Evolutionary conservation across 768 basidiomycete genomes (phyloP).

Genomic region (Asterophora parasitica): DNA sequence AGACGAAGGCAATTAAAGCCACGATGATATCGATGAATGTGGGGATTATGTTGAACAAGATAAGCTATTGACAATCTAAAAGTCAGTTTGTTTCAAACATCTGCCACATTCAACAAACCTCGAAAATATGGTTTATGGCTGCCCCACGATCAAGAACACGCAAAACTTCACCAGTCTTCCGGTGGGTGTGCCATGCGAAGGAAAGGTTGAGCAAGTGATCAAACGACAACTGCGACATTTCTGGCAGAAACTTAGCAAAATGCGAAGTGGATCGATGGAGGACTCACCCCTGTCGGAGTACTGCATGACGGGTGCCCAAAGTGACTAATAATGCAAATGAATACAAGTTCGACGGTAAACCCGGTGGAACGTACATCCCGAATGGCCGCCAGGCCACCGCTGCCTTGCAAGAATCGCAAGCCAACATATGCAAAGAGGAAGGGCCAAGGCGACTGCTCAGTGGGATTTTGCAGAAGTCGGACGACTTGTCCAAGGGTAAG

Average conservation of each 20-base stretch:
- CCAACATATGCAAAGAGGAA: slow-evolving; percentile 64
- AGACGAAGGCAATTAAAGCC: slow-evolving; percentile 62
- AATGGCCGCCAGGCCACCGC: slow-evolving; percentile 69
- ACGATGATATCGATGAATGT: slow-evolving; percentile 76
- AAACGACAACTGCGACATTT: slow-evolving; percentile 84
- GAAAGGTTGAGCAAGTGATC: slow-evolving; percentile 86
- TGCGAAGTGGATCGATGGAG: not conserved
- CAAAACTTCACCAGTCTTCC: slow-evolving; percentile 83
- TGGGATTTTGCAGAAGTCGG: slow-evolving; percentile 43
- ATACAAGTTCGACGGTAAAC: not conserved
- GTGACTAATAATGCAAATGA: slow-evolving; percentile 32
- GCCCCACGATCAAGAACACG: slow-evolving; percentile 80
- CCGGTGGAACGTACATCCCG: slow-evolving; percentile 43
- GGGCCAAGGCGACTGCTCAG: slow-evolving; percentile 55
- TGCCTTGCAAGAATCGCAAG: slow-evolving; percentile 70
- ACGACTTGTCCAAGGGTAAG: slow-evolving; percentile 66
- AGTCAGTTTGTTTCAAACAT: not conserved
- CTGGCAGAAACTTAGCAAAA: slow-evolving; percentile 27
- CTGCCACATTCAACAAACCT: slow-evolving; percentile 33
- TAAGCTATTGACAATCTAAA: slow-evolving; percentile 37
- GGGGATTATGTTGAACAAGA: slow-evolving; percentile 82
- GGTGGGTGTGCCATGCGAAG: slow-evolving; percentile 75
- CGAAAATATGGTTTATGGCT: slow-evolving; percentile 79
- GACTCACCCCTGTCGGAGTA: slow-evolving; percentile 65
- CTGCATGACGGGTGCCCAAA: slow-evolving; percentile 90